Percentiles rank a stretch among this genome's conserved stretches.
phyloP scores from a whole-genome alignment of 768 basidiomycete species.

The Tylopilus sp. region DNA sequence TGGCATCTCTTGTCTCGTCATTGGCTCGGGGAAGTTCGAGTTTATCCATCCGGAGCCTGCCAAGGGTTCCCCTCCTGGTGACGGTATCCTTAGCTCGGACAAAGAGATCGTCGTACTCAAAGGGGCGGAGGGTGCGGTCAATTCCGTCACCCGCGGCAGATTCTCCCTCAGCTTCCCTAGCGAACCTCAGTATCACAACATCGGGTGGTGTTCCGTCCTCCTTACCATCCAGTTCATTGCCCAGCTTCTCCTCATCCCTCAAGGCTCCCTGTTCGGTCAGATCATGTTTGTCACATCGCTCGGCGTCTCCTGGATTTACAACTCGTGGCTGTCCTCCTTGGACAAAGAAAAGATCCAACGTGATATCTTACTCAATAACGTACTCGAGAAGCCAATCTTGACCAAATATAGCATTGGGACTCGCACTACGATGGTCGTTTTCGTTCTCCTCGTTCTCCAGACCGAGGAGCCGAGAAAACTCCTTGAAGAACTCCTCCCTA shows the following conservation, averaged over 20 bases:
- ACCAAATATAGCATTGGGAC: constrained; percentile 27
- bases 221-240: constrained; percentile 34
- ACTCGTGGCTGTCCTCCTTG: constrained; percentile 36
- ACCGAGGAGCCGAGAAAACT: constrained; percentile 21
- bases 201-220: constrained; percentile 31
- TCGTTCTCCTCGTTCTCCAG: constrained; percentile 20
- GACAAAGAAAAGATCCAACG: constrained; percentile 33
- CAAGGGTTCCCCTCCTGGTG: constrained; percentile 22
- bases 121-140: constrained; percentile 29
- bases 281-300: constrained; percentile 34
- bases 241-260: constrained; percentile 35
- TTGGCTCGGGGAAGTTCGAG: constrained; percentile 30
- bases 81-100: constrained; percentile 26
- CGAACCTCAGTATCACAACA: constrained; percentile 25
- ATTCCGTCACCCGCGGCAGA: constrained; percentile 28
- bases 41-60: constrained; percentile 26
- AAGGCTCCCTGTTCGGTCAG: constrained; percentile 33
- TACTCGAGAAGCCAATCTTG: constrained; percentile 21
- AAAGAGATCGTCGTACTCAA: constrained; percentile 25
- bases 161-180: constrained; percentile 22
- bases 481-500: constrained; percentile 24
- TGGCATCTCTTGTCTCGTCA: constrained; percentile 32
- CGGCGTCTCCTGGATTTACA: constrained; percentile 35
- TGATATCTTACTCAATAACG: constrained; percentile 20
- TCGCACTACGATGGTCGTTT: constrained; percentile 25